phyloP scores from a whole-genome alignment of 345 rosid species.

The Eucalyptus caleyi region DNA sequence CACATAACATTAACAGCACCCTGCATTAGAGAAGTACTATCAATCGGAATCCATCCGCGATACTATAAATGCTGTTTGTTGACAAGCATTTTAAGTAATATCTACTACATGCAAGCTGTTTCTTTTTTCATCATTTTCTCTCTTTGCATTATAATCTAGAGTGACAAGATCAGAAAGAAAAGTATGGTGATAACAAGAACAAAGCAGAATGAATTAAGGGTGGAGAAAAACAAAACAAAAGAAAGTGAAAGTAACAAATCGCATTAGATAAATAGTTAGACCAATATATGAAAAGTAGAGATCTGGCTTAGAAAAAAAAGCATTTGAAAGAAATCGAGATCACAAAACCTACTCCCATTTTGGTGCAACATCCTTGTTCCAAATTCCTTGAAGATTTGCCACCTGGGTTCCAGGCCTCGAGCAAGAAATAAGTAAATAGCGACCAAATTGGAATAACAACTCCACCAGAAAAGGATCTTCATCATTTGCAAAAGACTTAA shows the following conservation, averaged over 20 bases:
- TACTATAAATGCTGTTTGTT: not conserved
- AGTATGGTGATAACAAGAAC: not conserved
- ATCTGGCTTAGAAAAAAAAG: not conserved
- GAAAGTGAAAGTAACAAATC: not conserved
- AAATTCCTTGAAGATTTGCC: conserved; percentile 89
- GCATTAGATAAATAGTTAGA: not conserved
- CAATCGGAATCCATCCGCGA: not conserved
- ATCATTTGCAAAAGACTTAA: conserved; percentile 55
- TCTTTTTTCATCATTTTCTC: not conserved
- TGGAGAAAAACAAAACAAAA: not conserved
- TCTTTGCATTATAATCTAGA: not conserved
- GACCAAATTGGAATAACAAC: conserved; percentile 77
- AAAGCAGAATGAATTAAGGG: not conserved
- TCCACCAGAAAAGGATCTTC: conserved; percentile 86
- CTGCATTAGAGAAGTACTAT: not conserved
- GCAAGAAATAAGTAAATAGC: conserved; percentile 84
- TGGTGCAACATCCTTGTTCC: conserved; percentile 78
- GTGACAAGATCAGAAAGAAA: not conserved
- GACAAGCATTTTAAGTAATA: not conserved
- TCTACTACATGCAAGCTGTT: not conserved
- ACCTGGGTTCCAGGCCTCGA: conserved; percentile 93
- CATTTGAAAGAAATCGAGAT: not conserved
- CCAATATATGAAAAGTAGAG: not conserved
- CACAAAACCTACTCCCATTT: conserved; percentile 75
- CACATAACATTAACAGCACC: not conserved